Evolutionary conservation across 2,329 filamentous ascomycete species (phyloP).

Genomic region (Alternaria novae-zelandiae): DNA sequence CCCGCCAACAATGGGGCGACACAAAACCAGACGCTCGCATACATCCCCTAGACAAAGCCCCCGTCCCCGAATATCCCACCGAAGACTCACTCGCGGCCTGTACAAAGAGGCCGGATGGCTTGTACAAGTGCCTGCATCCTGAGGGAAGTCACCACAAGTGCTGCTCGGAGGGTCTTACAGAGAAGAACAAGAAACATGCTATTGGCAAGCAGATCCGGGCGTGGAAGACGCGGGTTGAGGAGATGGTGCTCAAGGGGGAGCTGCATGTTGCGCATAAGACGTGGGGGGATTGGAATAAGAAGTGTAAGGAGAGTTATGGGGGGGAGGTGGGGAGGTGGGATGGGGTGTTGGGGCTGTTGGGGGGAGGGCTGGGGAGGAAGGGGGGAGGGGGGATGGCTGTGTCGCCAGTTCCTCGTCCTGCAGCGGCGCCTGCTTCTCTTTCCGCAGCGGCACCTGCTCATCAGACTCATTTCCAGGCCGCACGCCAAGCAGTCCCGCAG

Average conservation of each 20-base stretch:
- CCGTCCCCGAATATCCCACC: neutral
- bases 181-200: neutral
- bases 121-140: neutral
- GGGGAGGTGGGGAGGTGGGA: neutral
- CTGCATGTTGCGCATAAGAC: neutral
- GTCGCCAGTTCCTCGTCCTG: too few relatives aligned
- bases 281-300: neutral
- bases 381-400: neutral
- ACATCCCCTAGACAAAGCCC: neutral
- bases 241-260: neutral
- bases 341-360: neutral
- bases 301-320: neutral
- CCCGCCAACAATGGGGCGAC: neutral
- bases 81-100: neutral
- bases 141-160: neutral
- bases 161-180: neutral
- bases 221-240: neutral
- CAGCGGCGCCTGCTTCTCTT: too few relatives aligned
- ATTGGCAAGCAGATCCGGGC: neutral
- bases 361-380: too few relatives aligned
- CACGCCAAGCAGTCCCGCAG: neutral
- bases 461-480: too few relatives aligned
- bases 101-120: accelerated
- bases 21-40: neutral
- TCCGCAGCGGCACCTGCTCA: too few relatives aligned